Evolutionary conservation across 2,329 filamentous ascomycete genomes (phyloP).

Genomic region (Colletotrichum higginsianum): DNA sequence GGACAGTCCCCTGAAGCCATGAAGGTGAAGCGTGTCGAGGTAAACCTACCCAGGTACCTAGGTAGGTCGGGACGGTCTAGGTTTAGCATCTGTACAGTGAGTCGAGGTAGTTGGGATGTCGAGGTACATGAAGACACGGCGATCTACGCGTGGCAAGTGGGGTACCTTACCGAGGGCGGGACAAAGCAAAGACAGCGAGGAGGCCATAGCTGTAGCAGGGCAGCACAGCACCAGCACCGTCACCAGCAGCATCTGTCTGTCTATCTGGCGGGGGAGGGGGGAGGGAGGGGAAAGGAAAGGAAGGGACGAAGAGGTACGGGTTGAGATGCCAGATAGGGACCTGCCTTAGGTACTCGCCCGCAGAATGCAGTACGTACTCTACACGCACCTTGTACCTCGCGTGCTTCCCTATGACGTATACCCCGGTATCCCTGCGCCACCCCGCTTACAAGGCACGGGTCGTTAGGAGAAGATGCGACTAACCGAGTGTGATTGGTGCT

Average conservation of each 20-base stretch:
- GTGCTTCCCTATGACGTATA: constrained; percentile 13
- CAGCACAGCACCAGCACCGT: background rate
- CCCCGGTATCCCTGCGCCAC: background rate
- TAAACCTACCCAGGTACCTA: no score
- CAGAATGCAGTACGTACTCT: no score
- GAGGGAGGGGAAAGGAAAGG: constrained; percentile 9
- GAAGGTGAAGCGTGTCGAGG: constrained; percentile 28
- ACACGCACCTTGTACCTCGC: background rate
- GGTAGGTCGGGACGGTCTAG: no score
- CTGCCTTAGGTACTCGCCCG: no score
- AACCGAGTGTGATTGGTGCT: background rate
- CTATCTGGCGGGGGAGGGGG: background rate
- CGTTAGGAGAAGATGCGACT: background rate
- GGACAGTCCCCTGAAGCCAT: constrained; percentile 28
- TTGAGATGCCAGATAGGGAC: no score
- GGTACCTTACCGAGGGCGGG: constrained; percentile 6
- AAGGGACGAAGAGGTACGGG: background rate
- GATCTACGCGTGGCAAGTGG: background rate
- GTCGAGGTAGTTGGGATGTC: background rate
- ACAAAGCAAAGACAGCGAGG: background rate
- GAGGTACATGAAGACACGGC: constrained; percentile 3
- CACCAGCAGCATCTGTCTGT: background rate
- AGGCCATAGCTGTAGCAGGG: background rate
- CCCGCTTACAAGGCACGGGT: background rate
- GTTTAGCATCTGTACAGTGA: no score